A percentile compares a stretch with the other conserved stretches of the same genome.
phyloP scores from a whole-genome alignment of 1,139 yeast genomes.

The Debaryomyces sp. region DNA sequence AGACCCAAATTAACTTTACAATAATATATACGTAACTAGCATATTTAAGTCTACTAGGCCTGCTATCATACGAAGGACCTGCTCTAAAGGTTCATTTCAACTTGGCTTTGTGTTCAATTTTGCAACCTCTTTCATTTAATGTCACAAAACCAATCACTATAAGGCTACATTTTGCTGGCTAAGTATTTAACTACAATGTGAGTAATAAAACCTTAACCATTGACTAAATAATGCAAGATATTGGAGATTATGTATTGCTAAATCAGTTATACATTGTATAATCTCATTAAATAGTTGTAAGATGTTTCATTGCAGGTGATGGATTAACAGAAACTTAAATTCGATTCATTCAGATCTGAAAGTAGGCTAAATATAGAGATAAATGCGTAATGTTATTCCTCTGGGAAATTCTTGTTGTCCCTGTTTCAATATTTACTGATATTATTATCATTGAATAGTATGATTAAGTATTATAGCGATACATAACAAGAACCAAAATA shows the following conservation, averaged over 20 bases:
- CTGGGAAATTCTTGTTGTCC: neutral
- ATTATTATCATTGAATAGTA: neutral
- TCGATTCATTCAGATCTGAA: neutral
- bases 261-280: neutral
- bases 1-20: no score
- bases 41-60: no score
- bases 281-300: neutral
- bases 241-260: neutral
- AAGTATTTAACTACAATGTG: neutral
- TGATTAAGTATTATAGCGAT: neutral
- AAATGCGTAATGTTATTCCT: neutral
- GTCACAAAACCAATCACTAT: neutral
- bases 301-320: neutral
- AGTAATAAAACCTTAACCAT: neutral
- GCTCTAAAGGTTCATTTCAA: no score
- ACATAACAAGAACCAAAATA: neutral
- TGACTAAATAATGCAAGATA: neutral
- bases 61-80: no score
- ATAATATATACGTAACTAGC: no score
- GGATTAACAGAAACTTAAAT: neutral
- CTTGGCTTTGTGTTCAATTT: neutral
- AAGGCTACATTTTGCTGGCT: neutral
- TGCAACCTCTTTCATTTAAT: neutral
- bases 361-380: neutral
- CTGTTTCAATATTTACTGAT: neutral